Conservation (phyloP, 1,284 basidiomycete species). For the Cryptococcus wingfieldii region DNA sequence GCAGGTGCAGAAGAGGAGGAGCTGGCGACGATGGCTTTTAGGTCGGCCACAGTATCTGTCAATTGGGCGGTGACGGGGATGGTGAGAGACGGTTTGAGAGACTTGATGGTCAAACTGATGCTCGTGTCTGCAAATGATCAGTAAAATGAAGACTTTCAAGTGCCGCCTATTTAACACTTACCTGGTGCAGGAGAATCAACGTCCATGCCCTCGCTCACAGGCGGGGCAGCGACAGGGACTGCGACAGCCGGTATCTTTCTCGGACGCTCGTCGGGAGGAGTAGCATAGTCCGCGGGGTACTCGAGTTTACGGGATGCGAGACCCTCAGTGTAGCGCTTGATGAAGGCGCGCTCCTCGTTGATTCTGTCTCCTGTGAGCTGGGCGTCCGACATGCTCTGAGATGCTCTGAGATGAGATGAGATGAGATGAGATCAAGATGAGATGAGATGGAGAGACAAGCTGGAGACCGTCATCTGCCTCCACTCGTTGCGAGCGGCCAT, state of each 20-base stretch:
- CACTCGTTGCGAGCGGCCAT: background rate
- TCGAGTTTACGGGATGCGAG: conserved; percentile 65
- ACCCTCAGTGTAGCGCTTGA: conserved; percentile 66
- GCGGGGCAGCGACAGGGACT: conserved; percentile 44
- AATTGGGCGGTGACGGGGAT: conserved; percentile 64
- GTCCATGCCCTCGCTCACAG: conserved; percentile 30
- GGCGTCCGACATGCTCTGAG: conserved; percentile 24
- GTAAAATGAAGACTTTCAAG: background rate
- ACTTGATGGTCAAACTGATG: conserved; percentile 78
- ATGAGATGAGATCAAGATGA: too few species aligned
- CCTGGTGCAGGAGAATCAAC: conserved; percentile 27
- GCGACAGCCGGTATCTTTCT: conserved; percentile 68
- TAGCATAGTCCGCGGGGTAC: conserved; percentile 70
- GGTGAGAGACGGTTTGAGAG: conserved; percentile 73
- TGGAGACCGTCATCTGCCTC: too few species aligned
- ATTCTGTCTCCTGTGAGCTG: conserved; percentile 52
- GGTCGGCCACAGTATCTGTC: conserved; percentile 70
- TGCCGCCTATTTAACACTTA: conserved; percentile 6
- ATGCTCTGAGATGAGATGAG: background rate
- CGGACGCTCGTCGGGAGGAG: conserved; percentile 64
- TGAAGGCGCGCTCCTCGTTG: conserved; percentile 62
- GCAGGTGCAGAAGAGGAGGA: conserved; percentile 58
- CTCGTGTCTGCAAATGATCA: conserved; percentile 31
- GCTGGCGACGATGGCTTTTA: conserved; percentile 67
- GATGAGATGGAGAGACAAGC: too few species aligned